Evolutionary conservation across 805 yeast species (phyloP).

Genomic region (Candida tammaniensis): DNA sequence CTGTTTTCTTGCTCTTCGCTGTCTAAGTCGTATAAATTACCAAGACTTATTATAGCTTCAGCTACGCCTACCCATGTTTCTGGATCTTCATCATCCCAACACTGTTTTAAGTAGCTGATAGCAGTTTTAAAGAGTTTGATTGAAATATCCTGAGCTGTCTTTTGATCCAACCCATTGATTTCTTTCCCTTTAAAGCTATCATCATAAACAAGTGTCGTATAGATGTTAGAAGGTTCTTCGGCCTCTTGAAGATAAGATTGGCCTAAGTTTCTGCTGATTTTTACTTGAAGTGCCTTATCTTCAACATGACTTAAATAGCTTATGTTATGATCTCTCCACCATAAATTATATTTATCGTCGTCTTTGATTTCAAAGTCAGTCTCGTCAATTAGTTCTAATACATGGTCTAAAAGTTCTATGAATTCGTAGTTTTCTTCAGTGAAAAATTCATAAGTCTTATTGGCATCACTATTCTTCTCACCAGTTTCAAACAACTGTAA

Average conservation of each 20-base stretch:
- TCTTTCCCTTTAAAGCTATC: conserved; percentile 35
- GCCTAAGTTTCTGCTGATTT: conserved; percentile 53
- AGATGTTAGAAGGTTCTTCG: conserved; percentile 55
- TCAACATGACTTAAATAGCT: conserved; percentile 18
- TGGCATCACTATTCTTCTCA: conserved; percentile 24
- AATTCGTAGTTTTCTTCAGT: conserved; percentile 47
- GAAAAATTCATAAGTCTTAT: conserved; percentile 27
- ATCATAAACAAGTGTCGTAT: conserved; percentile 56
- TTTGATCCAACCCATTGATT: conserved; percentile 32
- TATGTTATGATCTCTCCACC: conserved; percentile 52
- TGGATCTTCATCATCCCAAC: conserved; percentile 72
- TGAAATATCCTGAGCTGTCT: conserved; percentile 50
- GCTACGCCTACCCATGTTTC: conserved; percentile 81
- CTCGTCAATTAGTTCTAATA: conserved; percentile 50
- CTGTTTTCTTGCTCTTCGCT: conserved; percentile 62
- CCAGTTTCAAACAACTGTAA: conserved; percentile 46
- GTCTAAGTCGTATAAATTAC: conserved; percentile 67
- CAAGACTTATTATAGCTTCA: conserved; percentile 79
- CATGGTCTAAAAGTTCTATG: conserved; percentile 60
- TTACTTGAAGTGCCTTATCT: conserved; percentile 19
- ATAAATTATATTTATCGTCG: conserved; percentile 43
- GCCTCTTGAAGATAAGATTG: conserved; percentile 64
- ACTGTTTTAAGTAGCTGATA: conserved; percentile 51
- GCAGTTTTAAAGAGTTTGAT: conserved; percentile 50
- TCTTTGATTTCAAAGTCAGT: conserved; percentile 19